A percentile compares a stretch with the other conserved stretches of the same genome.
Conservation (phyloP, 1,139 yeast genomes). For the Candida sp. region DNA sequence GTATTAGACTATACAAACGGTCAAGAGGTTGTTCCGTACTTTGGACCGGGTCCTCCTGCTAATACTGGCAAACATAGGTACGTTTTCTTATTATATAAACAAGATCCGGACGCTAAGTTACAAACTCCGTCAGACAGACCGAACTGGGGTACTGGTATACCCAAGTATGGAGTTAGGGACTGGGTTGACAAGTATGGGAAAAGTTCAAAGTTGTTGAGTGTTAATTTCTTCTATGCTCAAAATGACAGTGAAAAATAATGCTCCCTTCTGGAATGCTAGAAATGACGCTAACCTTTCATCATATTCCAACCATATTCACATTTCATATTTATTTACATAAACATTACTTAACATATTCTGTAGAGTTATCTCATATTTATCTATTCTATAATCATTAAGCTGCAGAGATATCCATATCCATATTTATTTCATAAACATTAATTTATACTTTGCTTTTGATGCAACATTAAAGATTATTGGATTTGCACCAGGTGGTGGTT, state of each 20-base stretch:
- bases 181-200: slow-evolving; percentile 66
- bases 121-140: slow-evolving; percentile 59
- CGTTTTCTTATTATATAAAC: slow-evolving; percentile 71
- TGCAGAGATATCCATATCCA: no score
- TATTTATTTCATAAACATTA: no score
- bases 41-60: slow-evolving; percentile 85
- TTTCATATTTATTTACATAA: no score
- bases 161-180: slow-evolving; percentile 72
- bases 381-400: no score
- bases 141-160: slow-evolving; percentile 81
- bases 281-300: no score
- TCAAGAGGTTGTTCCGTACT: slow-evolving; percentile 40
- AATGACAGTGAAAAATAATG: slow-evolving; percentile 24
- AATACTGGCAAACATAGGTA: slow-evolving; percentile 83
- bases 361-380: no score
- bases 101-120: slow-evolving; percentile 38
- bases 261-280: not conserved
- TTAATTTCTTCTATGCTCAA: slow-evolving; percentile 79
- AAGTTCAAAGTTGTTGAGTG: slow-evolving; percentile 60
- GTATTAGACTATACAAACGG: slow-evolving; percentile 37
- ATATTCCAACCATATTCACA: no score
- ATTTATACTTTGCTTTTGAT: no score
- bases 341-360: no score
- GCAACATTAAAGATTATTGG: no score
- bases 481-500: no score